phyloP scores from a whole-genome alignment of 148 eudicot genomes.

The Rhododendron molle region DNA sequence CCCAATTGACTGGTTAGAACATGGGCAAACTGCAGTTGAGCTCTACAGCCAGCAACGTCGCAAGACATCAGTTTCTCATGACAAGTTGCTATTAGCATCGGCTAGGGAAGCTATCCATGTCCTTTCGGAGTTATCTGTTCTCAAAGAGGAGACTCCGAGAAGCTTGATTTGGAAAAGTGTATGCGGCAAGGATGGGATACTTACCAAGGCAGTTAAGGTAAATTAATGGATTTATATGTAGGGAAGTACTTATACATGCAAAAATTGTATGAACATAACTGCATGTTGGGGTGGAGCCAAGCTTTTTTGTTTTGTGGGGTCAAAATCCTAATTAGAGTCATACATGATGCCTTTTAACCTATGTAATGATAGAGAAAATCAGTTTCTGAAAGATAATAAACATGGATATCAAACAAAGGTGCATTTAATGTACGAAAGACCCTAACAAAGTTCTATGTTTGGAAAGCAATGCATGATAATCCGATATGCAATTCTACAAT shows the following conservation, averaged over 20 bases:
- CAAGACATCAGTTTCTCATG: conserved; percentile 65
- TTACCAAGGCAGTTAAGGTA: conserved; percentile 53
- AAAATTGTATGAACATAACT: neutral
- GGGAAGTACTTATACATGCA: neutral
- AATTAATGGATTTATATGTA: neutral
- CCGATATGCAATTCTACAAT: neutral
- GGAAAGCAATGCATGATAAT: neutral
- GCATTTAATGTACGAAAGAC: neutral
- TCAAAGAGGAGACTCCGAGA: conserved; percentile 24
- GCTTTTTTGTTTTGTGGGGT: neutral
- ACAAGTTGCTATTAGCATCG: conserved; percentile 53
- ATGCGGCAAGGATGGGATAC: conserved; percentile 53
- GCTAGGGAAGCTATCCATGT: conserved; percentile 43
- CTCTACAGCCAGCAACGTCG: conserved; percentile 49
- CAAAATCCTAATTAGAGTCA: neutral
- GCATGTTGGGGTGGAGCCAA: neutral
- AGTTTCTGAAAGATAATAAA: neutral
- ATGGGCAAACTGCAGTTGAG: conserved; percentile 64
- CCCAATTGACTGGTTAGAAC: conserved; percentile 59
- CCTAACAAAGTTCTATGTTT: neutral
- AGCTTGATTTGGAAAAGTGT: conserved; percentile 44
- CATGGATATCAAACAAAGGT: neutral
- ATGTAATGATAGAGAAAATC: neutral
- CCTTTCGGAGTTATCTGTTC: conserved; percentile 32
- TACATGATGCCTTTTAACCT: neutral